phyloP scores from a whole-genome alignment of 1,284 basidiomycete species.

The Neotropicomus parvogracilis region DNA sequence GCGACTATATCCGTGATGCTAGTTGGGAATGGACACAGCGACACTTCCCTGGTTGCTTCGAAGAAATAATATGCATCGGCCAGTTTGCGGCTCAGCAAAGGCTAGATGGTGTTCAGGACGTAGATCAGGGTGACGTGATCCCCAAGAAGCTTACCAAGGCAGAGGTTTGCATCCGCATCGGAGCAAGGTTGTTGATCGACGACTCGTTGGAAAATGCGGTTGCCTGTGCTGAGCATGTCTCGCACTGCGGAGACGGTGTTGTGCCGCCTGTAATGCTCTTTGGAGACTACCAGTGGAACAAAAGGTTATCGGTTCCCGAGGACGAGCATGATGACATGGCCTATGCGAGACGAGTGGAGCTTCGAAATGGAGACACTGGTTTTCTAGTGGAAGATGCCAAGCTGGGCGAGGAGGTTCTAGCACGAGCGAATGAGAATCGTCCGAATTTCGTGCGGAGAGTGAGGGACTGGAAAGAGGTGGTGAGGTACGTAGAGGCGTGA shows the following conservation, averaged over 20 bases:
- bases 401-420: constrained; percentile 17
- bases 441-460: constrained; percentile 44
- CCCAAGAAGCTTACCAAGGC: constrained; percentile 65
- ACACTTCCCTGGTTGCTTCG: constrained; percentile 64
- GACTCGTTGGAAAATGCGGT: constrained; percentile 78
- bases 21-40: constrained; percentile 67
- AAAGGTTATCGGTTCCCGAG: constrained; percentile 40
- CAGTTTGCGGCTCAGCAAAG: constrained; percentile 51
- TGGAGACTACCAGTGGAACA: constrained; percentile 77
- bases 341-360: constrained; percentile 53
- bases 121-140: constrained; percentile 39
- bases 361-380: constrained; percentile 43
- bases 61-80: constrained; percentile 71
- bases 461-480: constrained; percentile 54
- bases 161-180: constrained; percentile 63
- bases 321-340: constrained; percentile 53
- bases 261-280: constrained; percentile 63
- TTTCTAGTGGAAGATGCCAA: constrained; percentile 55
- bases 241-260: constrained; percentile 22
- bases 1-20: constrained; percentile 51
- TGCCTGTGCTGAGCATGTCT: constrained; percentile 43
- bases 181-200: constrained; percentile 68
- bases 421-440: constrained; percentile 34
- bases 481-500: constrained; percentile 35
- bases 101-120: constrained; percentile 34